Percentiles rank a stretch among this genome's conserved stretches.
Conservation (phyloP, 495 filamentous ascomycete species). For the Aspergillus steynii region DNA sequence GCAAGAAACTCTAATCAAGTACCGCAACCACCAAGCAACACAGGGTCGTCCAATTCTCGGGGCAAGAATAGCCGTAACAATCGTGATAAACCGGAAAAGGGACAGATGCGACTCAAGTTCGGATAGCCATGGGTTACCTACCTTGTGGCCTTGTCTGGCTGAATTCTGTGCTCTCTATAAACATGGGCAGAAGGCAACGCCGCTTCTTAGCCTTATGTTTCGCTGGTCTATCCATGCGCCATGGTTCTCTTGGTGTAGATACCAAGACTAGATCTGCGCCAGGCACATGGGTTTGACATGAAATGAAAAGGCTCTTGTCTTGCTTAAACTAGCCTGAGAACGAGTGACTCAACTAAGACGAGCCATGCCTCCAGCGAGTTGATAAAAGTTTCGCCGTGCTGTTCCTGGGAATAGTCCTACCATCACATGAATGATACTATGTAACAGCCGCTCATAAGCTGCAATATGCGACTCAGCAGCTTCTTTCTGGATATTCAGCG, state of each 20-base stretch:
- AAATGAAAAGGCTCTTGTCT: not conserved
- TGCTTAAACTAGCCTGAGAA: not conserved
- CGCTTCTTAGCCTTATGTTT: too few relatives aligned
- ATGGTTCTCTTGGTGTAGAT: not conserved
- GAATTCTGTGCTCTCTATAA: too few relatives aligned
- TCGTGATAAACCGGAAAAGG: slow-evolving; percentile 64
- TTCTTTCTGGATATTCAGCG: not conserved
- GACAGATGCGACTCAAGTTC: slow-evolving; percentile 75
- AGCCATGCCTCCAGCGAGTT: not conserved
- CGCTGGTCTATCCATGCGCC: not conserved
- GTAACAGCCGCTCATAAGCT: not conserved
- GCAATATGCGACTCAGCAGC: not conserved
- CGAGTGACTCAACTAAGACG: too few relatives aligned
- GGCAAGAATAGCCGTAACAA: slow-evolving; percentile 31
- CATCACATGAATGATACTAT: not conserved
- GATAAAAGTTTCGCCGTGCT: not conserved
- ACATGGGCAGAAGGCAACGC: too few relatives aligned
- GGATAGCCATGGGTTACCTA: slow-evolving; percentile 29
- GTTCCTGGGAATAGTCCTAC: not conserved
- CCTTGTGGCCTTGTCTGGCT: not conserved
- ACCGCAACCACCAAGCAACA: slow-evolving; percentile 19
- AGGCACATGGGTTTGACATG: not conserved
- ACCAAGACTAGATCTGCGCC: not conserved
- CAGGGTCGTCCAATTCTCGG: slow-evolving; percentile 31
- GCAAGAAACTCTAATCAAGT: slow-evolving; percentile 26